phyloP scores from a whole-genome alignment of 2,329 filamentous ascomycete species.

The Furcasterigmium furcatum region DNA sequence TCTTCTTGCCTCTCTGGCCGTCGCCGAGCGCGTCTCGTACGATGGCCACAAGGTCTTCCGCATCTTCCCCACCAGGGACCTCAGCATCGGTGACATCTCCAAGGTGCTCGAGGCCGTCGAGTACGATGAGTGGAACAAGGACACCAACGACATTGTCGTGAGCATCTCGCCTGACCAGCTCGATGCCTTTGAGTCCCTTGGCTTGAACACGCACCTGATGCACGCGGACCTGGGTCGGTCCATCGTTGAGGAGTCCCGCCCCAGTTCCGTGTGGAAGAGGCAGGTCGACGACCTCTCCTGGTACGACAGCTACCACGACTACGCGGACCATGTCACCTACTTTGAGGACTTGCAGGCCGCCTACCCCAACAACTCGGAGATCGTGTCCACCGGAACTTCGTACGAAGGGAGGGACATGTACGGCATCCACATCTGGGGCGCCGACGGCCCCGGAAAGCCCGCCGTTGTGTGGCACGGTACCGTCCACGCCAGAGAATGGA shows the following conservation, averaged over 20 bases:
- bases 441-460: slow-evolving; percentile 38
- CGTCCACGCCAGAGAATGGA: slow-evolving; percentile 53
- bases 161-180: slow-evolving; percentile 24
- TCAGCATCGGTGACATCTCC: background rate
- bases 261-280: slow-evolving; percentile 9
- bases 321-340: slow-evolving; percentile 44
- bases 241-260: slow-evolving; percentile 20
- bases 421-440: slow-evolving; percentile 50
- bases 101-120: background rate
- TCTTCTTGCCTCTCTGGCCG: slow-evolving; percentile 2
- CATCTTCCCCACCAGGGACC: slow-evolving; percentile 17
- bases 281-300: slow-evolving; percentile 31
- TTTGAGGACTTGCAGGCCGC: slow-evolving; percentile 34
- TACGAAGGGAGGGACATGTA: slow-evolving; percentile 50
- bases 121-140: background rate
- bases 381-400: slow-evolving; percentile 41
- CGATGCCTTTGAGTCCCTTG: slow-evolving; percentile 20
- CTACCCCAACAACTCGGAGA: slow-evolving; percentile 41
- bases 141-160: slow-evolving; percentile 21
- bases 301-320: slow-evolving; percentile 48
- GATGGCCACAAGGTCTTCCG: slow-evolving; percentile 42
- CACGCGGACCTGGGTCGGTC: slow-evolving; percentile 23
- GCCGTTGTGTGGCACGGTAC: slow-evolving; percentile 48
- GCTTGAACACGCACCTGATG: slow-evolving; percentile 22
- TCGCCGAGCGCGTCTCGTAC: slow-evolving; percentile 27